Percentiles rank a stretch among this genome's conserved stretches.
Evolutionary conservation across 305 asterid genomes (phyloP).

Genomic region (Solanum hybrid): DNA sequence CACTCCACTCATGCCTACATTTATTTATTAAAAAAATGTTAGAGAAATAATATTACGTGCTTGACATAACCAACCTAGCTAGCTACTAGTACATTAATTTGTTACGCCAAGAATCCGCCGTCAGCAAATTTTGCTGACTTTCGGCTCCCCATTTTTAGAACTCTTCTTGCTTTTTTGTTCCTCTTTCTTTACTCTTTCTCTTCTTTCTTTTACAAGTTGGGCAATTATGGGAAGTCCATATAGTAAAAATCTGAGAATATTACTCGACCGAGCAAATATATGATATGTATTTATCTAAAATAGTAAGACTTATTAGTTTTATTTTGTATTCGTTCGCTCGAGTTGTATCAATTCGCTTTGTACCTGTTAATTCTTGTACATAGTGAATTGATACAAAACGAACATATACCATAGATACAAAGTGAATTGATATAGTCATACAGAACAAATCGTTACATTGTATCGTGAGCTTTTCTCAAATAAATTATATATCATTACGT

Average conservation of each 20-base stretch:
- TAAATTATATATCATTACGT: background rate
- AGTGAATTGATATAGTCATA: background rate
- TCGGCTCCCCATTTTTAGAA: background rate
- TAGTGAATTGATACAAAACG: background rate
- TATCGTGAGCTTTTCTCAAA: background rate
- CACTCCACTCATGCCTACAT: background rate
- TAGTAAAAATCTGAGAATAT: background rate
- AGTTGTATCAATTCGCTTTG: background rate
- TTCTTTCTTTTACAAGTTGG: background rate
- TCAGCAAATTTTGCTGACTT: conserved; percentile 1
- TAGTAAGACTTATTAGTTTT: background rate
- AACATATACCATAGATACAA: background rate
- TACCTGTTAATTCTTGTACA: background rate
- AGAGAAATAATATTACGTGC: background rate
- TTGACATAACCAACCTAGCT: background rate
- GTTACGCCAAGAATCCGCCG: conserved; percentile 9
- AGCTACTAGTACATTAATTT: background rate
- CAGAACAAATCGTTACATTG: background rate
- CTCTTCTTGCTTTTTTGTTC: background rate
- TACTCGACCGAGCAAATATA: background rate
- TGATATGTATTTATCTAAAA: background rate
- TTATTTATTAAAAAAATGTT: background rate
- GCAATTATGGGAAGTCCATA: background rate
- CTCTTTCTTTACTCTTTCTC: background rate
- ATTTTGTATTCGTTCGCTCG: background rate